These are phyloP conservation scores for Chytriomyces sp. DNA, from an alignment of 192 early-diverging fungal species.

Conservation along the genomic window DNA sequence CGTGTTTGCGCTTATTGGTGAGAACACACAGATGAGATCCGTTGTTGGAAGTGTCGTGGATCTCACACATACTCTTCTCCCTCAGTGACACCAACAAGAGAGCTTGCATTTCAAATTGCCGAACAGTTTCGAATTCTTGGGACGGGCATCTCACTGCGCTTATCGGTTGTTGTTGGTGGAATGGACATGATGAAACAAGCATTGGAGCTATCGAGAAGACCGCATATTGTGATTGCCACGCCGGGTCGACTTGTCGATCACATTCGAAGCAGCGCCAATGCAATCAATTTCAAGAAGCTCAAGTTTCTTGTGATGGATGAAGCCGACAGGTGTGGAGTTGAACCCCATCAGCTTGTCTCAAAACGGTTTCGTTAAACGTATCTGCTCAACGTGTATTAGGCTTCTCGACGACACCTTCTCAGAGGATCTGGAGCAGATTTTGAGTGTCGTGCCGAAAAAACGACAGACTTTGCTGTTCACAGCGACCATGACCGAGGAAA, in stretches of 20 bases:
- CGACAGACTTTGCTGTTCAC: conserved; percentile 95
- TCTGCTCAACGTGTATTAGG: conserved; percentile 28
- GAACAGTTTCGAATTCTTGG: conserved; percentile 91
- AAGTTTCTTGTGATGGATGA: conserved; percentile 72
- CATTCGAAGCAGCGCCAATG: conserved; percentile 77
- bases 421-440: conserved; percentile 77
- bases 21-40: not conserved
- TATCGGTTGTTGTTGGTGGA: conserved; percentile 91
- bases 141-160: conserved; percentile 80
- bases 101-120: conserved; percentile 97
- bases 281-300: conserved; percentile 73
- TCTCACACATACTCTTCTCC: not conserved
- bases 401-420: conserved; percentile 73
- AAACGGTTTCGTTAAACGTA: not conserved
- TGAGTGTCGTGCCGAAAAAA: conserved; percentile 76
- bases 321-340: not conserved
- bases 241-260: conserved; percentile 95
- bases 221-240: conserved; percentile 93
- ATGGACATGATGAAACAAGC: conserved; percentile 86
- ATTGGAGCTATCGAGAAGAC: conserved; percentile 77
- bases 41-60: not conserved
- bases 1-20: conserved; percentile 85
- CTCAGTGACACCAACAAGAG: conserved; percentile 53
- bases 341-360: not conserved
- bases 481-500: conserved; percentile 93